Evolutionary conservation across 257 asterid species (phyloP).

Genomic region (Solanum lycopersicoides): DNA sequence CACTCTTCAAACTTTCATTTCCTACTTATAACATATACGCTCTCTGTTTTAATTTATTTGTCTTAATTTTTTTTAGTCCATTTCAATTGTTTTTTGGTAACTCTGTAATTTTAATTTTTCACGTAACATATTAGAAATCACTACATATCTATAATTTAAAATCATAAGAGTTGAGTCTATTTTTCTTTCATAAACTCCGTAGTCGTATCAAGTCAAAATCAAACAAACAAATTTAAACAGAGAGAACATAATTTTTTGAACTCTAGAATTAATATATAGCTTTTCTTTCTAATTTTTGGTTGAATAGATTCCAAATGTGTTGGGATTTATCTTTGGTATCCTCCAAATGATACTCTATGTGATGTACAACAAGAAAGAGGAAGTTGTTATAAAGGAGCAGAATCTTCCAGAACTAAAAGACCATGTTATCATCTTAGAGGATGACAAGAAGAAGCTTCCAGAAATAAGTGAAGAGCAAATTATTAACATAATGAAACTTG

Average conservation of each 20-base stretch:
- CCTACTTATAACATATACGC: not conserved
- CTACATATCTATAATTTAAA: no score
- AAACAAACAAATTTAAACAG: no score
- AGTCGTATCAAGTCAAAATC: not conserved
- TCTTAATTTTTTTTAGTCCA: not conserved
- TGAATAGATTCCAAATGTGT: conserved; percentile 34
- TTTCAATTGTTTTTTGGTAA: no score
- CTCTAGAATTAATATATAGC: no score
- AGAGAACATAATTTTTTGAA: no score
- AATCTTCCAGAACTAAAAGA: conserved; percentile 15
- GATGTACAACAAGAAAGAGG: conserved; percentile 26
- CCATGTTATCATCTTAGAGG: conserved; percentile 11
- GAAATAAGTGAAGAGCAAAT: conserved; percentile 32
- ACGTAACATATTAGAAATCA: not conserved
- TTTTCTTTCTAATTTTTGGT: not conserved
- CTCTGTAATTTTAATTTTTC: not conserved
- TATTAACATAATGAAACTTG: conserved; percentile 28
- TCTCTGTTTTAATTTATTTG: no score
- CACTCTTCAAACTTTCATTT: not conserved
- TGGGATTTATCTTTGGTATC: conserved; percentile 46
- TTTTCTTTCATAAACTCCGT: no score
- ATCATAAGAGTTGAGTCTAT: no score
- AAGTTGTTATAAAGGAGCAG: not conserved
- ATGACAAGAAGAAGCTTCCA: conserved; percentile 10
- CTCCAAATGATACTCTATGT: conserved; percentile 36